phyloP scores from a whole-genome alignment of 306 rosid species.

The Cucumis cinereus region DNA sequence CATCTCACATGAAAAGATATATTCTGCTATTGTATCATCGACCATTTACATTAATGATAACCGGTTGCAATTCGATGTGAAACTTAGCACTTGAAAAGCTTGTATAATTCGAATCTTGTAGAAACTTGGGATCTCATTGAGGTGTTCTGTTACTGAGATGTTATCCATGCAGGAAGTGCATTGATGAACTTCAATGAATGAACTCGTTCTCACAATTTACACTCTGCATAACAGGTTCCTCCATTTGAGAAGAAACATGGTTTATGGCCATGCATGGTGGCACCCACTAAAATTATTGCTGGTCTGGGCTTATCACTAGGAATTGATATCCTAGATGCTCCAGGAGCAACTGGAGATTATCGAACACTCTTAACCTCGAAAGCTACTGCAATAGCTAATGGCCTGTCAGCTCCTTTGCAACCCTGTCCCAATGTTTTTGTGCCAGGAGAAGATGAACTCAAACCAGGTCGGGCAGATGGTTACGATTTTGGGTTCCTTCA shows the following conservation, averaged over 20 bases:
- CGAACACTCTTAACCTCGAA: constrained; percentile 78
- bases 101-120: neutral
- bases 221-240: constrained; percentile 47
- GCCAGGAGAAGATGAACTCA: constrained; percentile 76
- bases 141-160: neutral
- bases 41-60: neutral
- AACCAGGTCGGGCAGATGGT: constrained; percentile 78
- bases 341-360: constrained; percentile 95
- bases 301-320: constrained; percentile 90
- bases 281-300: constrained; percentile 94
- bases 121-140: neutral
- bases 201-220: neutral
- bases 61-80: neutral
- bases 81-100: neutral
- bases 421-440: constrained; percentile 63
- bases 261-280: constrained; percentile 88
- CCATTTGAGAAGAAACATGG: constrained; percentile 66
- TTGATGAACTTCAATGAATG: neutral
- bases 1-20: neutral
- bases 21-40: neutral
- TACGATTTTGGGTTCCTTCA: constrained; percentile 97
- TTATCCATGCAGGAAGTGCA: neutral
- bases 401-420: constrained; percentile 71
- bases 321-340: constrained; percentile 91
- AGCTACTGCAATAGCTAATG: constrained; percentile 74